These are phyloP conservation scores for Pseudonitzschia pungens DNA, from an alignment of 108 stramenopile species.

Conservation along the genomic window DNA sequence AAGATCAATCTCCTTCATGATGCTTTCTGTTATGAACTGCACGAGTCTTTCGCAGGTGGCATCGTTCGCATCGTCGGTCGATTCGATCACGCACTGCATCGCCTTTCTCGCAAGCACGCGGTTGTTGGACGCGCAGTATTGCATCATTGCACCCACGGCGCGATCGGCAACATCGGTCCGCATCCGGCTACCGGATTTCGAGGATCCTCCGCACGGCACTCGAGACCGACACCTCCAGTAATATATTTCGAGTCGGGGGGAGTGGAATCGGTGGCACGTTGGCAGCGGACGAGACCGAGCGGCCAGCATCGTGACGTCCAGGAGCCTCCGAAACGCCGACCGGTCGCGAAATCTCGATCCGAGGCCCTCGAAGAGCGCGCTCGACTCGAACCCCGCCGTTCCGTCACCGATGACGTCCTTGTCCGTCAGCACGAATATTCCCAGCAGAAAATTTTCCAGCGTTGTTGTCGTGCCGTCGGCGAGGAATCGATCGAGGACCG, in stretches of 20 bases:
- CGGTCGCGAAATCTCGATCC: neutral
- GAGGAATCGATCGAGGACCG: neutral
- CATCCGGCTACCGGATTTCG: neutral
- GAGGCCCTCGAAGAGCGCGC: neutral
- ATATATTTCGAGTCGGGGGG: neutral
- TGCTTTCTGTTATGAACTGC: neutral
- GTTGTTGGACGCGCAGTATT: neutral
- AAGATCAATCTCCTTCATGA: neutral
- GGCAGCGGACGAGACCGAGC: neutral
- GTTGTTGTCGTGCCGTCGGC: neutral
- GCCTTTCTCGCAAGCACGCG: neutral
- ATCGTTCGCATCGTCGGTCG: neutral
- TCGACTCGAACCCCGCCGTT: neutral
- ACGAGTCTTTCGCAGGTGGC: neutral
- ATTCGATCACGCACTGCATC: neutral
- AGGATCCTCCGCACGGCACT: neutral
- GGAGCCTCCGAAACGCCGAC: neutral
- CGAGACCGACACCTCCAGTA: conserved; percentile 3
- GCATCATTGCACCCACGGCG: conserved; percentile 6
- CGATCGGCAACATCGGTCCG: neutral
- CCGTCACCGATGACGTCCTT: neutral
- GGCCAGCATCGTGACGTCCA: neutral
- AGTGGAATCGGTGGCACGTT: too few species aligned
- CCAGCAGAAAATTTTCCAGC: conserved; percentile 6
- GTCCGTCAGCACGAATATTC: neutral